Conservation (phyloP, 2,329 filamentous ascomycete genomes). For the Paraconiothyrium brasiliense region DNA sequence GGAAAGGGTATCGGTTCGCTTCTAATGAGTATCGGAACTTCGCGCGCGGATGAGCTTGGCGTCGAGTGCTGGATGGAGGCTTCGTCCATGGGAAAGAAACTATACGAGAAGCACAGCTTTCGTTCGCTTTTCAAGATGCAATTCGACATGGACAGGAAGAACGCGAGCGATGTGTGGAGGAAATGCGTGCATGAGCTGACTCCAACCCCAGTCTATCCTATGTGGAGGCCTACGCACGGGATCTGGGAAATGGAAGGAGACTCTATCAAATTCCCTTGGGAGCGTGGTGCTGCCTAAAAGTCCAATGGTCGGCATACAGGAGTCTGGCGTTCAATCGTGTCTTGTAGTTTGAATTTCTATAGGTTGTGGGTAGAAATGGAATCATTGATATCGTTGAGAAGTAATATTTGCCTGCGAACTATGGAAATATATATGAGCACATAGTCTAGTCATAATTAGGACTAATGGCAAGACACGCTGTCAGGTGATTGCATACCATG, state of each 20-base stretch:
- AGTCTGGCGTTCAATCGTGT: not conserved
- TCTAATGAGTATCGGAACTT: slow-evolving; percentile 47
- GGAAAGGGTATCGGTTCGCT: slow-evolving; percentile 47
- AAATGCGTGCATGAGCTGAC: slow-evolving; percentile 46
- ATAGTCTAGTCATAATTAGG: too few relatives aligned
- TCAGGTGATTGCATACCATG: too few relatives aligned
- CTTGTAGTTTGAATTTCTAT: not conserved
- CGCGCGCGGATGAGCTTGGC: slow-evolving; percentile 43
- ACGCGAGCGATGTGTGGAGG: slow-evolving; percentile 43
- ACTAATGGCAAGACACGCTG: too few relatives aligned
- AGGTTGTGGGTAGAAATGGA: too few relatives aligned
- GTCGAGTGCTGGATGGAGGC: slow-evolving; percentile 52
- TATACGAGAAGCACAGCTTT: slow-evolving; percentile 49
- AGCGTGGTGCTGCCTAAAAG: slow-evolving; percentile 13
- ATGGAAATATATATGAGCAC: too few relatives aligned
- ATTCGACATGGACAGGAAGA: slow-evolving; percentile 38
- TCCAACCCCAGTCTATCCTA: slow-evolving; percentile 38
- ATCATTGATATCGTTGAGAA: too few relatives aligned
- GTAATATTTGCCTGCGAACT: too few relatives aligned
- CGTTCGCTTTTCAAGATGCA: slow-evolving; percentile 38
- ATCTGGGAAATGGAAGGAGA: slow-evolving; percentile 24
- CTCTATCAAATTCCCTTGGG: slow-evolving; percentile 37
- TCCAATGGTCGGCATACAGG: not conserved
- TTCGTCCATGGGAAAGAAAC: slow-evolving; percentile 44
- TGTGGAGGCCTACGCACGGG: slow-evolving; percentile 46